Conservation (phyloP, 768 basidiomycete genomes). For the Dioszegia crocea region DNA sequence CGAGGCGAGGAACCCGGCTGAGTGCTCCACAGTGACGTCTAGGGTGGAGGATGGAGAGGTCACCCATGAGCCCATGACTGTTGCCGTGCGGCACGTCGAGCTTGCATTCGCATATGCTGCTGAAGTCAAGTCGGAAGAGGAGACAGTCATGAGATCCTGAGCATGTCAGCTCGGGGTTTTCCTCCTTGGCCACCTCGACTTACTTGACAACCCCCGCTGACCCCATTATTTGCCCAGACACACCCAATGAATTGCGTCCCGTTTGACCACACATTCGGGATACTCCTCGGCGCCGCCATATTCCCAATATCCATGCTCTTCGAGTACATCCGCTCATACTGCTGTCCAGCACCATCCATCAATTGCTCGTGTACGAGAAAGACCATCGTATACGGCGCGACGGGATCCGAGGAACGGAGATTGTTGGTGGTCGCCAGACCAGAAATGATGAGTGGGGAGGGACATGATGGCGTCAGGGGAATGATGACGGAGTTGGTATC, state of each 20-base stretch:
- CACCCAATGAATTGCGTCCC: slow-evolving; percentile 38
- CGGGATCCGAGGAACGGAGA: slow-evolving; percentile 17
- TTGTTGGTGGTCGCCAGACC: slow-evolving; percentile 18
- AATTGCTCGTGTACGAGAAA: slow-evolving; percentile 34
- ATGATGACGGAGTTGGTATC: slow-evolving; percentile 15
- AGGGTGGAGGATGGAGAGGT: slow-evolving; percentile 15
- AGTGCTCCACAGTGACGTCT: slow-evolving; percentile 24
- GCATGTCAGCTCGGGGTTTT: background rate
- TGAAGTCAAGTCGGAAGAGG: slow-evolving; percentile 10
- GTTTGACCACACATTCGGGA: slow-evolving; percentile 26
- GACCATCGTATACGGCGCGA: slow-evolving; percentile 35
- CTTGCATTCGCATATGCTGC: slow-evolving; percentile 16
- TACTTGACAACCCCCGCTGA: slow-evolving; percentile 38
- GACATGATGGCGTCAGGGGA: slow-evolving; percentile 29
- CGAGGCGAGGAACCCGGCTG: slow-evolving; percentile 16
- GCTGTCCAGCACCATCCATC: slow-evolving; percentile 18
- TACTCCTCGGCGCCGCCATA: slow-evolving; percentile 11
- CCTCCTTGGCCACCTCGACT: background rate
- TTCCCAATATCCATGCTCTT: slow-evolving; percentile 26
- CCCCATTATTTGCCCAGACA: slow-evolving; percentile 28
- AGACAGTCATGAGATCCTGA: slow-evolving; percentile 32
- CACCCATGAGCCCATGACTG: slow-evolving; percentile 33
- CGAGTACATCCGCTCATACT: slow-evolving; percentile 27
- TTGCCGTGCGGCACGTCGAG: slow-evolving; percentile 13
- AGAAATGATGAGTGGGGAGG: slow-evolving; percentile 22